phyloP scores from a whole-genome alignment of 148 eudicot species.

The Oxyria digyna region DNA sequence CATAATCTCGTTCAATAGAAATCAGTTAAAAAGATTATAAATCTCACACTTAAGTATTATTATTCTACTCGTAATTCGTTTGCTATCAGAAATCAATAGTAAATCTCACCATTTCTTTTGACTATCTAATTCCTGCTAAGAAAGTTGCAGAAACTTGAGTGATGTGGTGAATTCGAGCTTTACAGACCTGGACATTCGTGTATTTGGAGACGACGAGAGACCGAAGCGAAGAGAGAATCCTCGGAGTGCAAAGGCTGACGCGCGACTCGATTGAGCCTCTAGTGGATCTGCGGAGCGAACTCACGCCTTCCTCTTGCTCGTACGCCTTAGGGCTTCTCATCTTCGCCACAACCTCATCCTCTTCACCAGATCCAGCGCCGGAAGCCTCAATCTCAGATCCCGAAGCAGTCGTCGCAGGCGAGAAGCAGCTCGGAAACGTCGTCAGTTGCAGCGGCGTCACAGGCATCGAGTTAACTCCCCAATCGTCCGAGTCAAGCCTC shows the following conservation, averaged over 20 bases:
- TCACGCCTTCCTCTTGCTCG: slow-evolving; percentile 55
- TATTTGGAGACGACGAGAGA: slow-evolving; percentile 47
- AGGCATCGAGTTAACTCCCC: slow-evolving; percentile 21
- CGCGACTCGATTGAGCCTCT: slow-evolving; percentile 43
- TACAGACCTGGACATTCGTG: slow-evolving; percentile 29
- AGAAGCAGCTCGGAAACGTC: slow-evolving; percentile 53
- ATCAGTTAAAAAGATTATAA: no score
- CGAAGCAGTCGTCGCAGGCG: slow-evolving; percentile 56
- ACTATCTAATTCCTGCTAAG: no score
- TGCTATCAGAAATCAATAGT: no score
- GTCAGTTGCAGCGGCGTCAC: slow-evolving; percentile 41
- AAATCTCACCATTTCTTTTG: no score
- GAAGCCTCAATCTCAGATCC: slow-evolving; percentile 22
- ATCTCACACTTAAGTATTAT: no score
- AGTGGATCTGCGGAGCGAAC: slow-evolving; percentile 44
- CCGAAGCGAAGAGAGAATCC: slow-evolving; percentile 42
- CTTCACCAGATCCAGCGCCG: slow-evolving; percentile 16
- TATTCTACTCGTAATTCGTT: no score
- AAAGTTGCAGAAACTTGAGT: no score
- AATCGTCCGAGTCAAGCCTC: slow-evolving; percentile 36
- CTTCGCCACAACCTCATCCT: slow-evolving; percentile 30
- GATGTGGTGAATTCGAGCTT: background rate
- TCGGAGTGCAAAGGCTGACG: slow-evolving; percentile 39
- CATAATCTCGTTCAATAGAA: no score
- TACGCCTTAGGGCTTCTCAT: slow-evolving; percentile 33